A percentile compares a stretch with the other conserved stretches of the same genome.
Conservation (phyloP, 305 asterid genomes). For the Petunia hybrid region DNA sequence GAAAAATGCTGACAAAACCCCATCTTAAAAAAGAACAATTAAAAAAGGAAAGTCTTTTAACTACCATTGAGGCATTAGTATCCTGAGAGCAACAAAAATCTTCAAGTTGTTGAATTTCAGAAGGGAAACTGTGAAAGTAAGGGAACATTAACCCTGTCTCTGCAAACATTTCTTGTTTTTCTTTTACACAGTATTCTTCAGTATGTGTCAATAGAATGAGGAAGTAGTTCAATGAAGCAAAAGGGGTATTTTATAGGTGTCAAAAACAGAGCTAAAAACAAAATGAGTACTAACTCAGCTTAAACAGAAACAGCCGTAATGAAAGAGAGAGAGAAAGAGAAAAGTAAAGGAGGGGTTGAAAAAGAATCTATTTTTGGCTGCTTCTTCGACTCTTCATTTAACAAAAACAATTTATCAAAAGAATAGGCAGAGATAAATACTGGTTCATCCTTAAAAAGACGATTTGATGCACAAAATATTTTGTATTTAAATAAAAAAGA, state of each 20-base stretch:
- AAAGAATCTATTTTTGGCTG: constrained; percentile 61
- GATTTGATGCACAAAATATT: no score
- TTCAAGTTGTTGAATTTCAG: constrained; percentile 66
- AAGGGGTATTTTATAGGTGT: constrained; percentile 55
- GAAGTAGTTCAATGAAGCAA: constrained; percentile 46
- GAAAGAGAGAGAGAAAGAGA: constrained; percentile 43
- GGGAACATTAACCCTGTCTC: constrained; percentile 73
- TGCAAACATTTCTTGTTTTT: constrained; percentile 68
- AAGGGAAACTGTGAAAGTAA: constrained; percentile 68
- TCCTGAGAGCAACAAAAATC: constrained; percentile 64
- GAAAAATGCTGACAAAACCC: constrained; percentile 34
- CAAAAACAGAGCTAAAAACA: constrained; percentile 43
- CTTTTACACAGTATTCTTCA: constrained; percentile 29
- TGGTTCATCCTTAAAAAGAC: no score
- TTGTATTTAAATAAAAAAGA: no score
- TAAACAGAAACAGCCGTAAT: constrained; percentile 43
- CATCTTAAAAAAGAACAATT: background rate
- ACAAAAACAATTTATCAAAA: constrained; percentile 25
- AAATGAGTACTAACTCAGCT: background rate
- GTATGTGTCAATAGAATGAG: constrained; percentile 29
- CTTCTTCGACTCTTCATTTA: constrained; percentile 46
- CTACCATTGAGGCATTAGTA: constrained; percentile 68
- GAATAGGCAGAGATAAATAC: no score
- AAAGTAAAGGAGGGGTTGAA: constrained; percentile 40
- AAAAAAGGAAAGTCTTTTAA: background rate